These are phyloP conservation scores for Fusarium sp. DNA, from an alignment of 2,329 filamentous ascomycete genomes.

Conservation along the genomic window DNA sequence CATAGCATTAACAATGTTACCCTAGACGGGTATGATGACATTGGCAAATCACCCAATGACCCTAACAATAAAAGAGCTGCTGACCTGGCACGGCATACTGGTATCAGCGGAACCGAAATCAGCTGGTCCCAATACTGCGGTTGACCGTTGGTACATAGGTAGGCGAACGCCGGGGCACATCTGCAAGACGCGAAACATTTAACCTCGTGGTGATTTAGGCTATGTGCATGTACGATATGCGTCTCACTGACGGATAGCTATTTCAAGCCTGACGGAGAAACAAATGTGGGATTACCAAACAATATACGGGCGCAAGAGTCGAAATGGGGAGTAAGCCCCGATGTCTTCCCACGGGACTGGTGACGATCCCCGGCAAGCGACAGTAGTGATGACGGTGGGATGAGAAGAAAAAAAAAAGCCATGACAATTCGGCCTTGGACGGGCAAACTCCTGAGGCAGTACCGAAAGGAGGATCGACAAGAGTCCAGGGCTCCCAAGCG, in stretches of 20 bases:
- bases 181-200: conserved; percentile 8
- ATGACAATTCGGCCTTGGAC: conserved; percentile 1
- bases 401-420: neutral
- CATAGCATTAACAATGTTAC: neutral
- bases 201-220: neutral
- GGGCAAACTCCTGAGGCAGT: conserved; percentile 19
- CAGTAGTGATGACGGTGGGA: conserved; percentile 3
- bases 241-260: neutral
- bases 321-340: conserved; percentile 1
- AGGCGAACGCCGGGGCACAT: conserved; percentile 2
- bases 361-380: conserved; percentile 8
- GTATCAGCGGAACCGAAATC: neutral
- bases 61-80: neutral
- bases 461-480: conserved; percentile 38
- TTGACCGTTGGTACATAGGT: conserved; percentile 10
- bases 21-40: neutral
- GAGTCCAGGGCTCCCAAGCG: conserved; percentile 8
- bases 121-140: conserved; percentile 10
- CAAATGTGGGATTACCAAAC: neutral
- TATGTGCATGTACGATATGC: neutral
- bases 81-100: neutral
- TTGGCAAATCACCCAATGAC: neutral
- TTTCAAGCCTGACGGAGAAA: conserved; percentile 8
- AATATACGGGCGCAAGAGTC: neutral
- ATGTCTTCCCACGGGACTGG: neutral